Evolutionary conservation across 2,329 filamentous ascomycete genomes (phyloP).

Genomic region (Colletotrichum filicis): DNA sequence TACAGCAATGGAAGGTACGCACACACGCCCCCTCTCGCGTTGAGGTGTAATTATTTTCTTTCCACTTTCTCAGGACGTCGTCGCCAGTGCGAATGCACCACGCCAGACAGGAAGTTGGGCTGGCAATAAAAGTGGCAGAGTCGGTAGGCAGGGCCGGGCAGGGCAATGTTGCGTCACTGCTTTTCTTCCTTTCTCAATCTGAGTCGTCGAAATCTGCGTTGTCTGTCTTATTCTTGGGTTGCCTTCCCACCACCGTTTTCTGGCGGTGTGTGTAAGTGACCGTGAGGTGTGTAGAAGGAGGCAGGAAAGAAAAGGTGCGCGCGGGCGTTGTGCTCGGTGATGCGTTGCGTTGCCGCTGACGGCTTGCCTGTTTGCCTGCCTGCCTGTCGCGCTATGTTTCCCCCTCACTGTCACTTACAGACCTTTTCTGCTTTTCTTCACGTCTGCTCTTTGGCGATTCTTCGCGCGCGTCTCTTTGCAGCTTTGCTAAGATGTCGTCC

Average conservation of each 20-base stretch:
- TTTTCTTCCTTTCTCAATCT: too few species aligned
- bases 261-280: slow-evolving; percentile 3
- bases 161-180: neutral
- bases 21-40: slow-evolving; percentile 13
- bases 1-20: neutral
- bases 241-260: neutral
- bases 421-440: neutral
- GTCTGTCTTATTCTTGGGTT: neutral
- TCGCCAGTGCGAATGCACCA: neutral
- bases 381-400: neutral
- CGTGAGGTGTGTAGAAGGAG: neutral
- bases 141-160: slow-evolving; percentile 14
- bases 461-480: slow-evolving; percentile 18
- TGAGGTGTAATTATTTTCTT: neutral
- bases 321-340: neutral
- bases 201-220: neutral
- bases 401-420: neutral
- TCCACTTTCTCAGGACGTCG: slow-evolving; percentile 13
- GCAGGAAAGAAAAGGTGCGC: neutral
- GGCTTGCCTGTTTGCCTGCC: neutral
- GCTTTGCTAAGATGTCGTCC: slow-evolving; percentile 4
- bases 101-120: neutral
- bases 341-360: neutral
- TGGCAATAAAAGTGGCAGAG: neutral
- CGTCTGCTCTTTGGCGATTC: slow-evolving; percentile 3